A percentile compares a stretch with the other conserved stretches of the same genome.
phyloP scores from a whole-genome alignment of 768 basidiomycete genomes.

The Rhodotorula paludigena region DNA sequence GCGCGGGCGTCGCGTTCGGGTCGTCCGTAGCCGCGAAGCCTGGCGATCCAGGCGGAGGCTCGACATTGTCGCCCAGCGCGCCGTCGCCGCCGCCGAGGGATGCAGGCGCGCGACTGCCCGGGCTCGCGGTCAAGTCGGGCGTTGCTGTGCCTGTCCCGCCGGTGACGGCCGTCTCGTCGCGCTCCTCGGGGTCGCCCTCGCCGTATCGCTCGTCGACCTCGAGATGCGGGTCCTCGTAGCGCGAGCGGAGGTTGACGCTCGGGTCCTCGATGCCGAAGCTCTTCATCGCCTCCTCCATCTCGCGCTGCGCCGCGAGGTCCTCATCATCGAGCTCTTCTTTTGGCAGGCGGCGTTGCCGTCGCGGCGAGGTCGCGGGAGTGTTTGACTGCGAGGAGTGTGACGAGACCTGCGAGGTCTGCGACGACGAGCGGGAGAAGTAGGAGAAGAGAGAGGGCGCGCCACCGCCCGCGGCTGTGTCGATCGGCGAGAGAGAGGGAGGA shows the following conservation, averaged over 20 bases:
- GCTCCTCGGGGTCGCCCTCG: background rate
- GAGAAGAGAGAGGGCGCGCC: slow-evolving; percentile 6
- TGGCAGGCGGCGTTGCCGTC: slow-evolving; percentile 4
- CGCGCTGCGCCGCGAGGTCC: slow-evolving; percentile 27
- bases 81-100: background rate
- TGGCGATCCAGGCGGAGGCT: slow-evolving; percentile 1
- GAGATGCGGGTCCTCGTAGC: slow-evolving; percentile 21
- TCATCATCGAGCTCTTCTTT: slow-evolving; percentile 37
- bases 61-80: slow-evolving; percentile 1
- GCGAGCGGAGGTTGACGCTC: slow-evolving; percentile 1
- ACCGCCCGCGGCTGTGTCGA: too few species aligned
- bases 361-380: background rate
- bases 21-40: background rate
- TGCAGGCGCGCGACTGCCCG: background rate
- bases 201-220: slow-evolving; percentile 9
- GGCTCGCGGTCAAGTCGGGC: slow-evolving; percentile 2
- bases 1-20: background rate
- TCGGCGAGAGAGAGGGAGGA: background rate
- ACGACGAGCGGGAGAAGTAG: slow-evolving; percentile 1
- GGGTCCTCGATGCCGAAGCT: slow-evolving; percentile 38
- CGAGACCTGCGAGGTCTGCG: background rate
- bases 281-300: slow-evolving; percentile 31
- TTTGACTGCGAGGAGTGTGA: background rate
- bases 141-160: slow-evolving; percentile 1
- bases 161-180: background rate